Evolutionary conservation across 176 grass and related monocot species (phyloP).

Genomic region (Cenchrus fungigraminus): DNA sequence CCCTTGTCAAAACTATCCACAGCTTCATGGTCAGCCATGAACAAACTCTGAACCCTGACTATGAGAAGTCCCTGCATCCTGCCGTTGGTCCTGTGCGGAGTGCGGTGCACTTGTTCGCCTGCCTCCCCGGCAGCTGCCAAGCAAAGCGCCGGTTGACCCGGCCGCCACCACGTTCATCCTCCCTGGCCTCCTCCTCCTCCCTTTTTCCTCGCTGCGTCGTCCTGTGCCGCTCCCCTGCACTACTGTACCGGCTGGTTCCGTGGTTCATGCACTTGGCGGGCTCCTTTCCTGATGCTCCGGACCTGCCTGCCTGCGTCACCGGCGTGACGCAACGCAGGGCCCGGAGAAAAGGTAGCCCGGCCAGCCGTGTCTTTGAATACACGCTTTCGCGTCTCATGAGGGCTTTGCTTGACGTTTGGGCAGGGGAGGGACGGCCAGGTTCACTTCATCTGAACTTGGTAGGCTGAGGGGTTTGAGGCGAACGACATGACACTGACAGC

Average conservation of each 20-base stretch:
- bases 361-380: background rate
- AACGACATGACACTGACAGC: no score
- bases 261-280: conserved; percentile 1
- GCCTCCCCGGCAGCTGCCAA: conserved; percentile 1
- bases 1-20: background rate
- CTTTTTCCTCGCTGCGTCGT: conserved; percentile 2
- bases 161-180: conserved; percentile 8
- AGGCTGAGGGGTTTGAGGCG: no score
- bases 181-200: background rate
- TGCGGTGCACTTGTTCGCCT: background rate
- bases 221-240: background rate
- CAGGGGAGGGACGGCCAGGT: background rate
- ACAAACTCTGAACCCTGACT: background rate
- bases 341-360: no score
- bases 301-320: conserved; percentile 5
- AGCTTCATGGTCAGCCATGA: background rate
- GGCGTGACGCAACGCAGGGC: background rate
- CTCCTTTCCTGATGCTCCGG: background rate
- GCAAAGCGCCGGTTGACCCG: background rate
- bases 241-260: background rate
- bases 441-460: conserved; percentile 10
- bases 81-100: background rate
- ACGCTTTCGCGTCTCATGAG: background rate
- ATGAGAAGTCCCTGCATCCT: background rate
- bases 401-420: background rate